These are phyloP conservation scores for Cardiospermum halicacabum DNA, from an alignment of 345 rosid genomes.

Conservation along the genomic window DNA sequence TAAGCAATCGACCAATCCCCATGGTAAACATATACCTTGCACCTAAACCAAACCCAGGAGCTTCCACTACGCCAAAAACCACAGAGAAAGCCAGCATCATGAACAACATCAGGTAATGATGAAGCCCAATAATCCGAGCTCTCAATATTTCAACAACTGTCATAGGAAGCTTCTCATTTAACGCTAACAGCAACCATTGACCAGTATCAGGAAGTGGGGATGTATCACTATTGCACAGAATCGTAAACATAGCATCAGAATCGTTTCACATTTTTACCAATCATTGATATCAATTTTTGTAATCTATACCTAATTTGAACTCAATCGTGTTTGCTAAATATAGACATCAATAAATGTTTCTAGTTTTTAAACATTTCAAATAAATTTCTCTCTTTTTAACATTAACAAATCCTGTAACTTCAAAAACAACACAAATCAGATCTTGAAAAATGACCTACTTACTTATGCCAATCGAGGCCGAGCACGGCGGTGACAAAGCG, in stretches of 20 bases:
- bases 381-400: too few relatives aligned
- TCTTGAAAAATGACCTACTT: constrained; percentile 9
- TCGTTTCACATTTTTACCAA: too few relatives aligned
- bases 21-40: constrained; percentile 91
- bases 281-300: too few relatives aligned
- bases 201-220: constrained; percentile 91
- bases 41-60: constrained; percentile 92
- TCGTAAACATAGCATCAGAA: too few relatives aligned
- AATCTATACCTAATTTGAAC: too few relatives aligned
- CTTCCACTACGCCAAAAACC: constrained; percentile 64
- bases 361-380: too few relatives aligned
- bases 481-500: constrained; percentile 88
- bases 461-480: constrained; percentile 94
- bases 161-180: constrained; percentile 79
- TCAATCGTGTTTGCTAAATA: too few relatives aligned
- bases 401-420: not conserved
- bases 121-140: constrained; percentile 79
- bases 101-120: constrained; percentile 83
- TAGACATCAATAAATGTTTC: too few relatives aligned
- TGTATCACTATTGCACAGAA: constrained; percentile 53
- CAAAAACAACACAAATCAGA: not conserved
- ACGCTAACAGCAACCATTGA: constrained; percentile 83
- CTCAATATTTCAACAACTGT: constrained; percentile 64
- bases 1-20: constrained; percentile 89
- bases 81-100: constrained; percentile 92